Percentiles rank a stretch among this genome's conserved stretches.
phyloP scores from a whole-genome alignment of 345 rosid genomes.

The Pistacia integerrima region DNA sequence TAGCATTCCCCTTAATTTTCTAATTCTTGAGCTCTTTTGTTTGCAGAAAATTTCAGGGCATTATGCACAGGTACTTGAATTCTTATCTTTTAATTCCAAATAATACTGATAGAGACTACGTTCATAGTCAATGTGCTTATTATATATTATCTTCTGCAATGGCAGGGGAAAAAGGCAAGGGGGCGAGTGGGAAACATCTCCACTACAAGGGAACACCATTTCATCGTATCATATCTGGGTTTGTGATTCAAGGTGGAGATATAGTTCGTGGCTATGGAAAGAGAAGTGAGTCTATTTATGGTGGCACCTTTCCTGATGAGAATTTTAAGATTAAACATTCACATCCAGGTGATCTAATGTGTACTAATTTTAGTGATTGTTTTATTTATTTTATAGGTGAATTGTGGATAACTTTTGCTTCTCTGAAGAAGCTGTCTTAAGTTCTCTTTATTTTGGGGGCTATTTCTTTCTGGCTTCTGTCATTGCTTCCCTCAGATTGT shows the following conservation, averaged over 20 bases:
- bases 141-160: neutral
- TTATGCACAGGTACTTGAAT: slow-evolving; percentile 81
- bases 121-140: neutral
- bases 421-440: neutral
- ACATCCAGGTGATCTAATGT: slow-evolving; percentile 61
- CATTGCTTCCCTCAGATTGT: neutral
- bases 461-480: neutral
- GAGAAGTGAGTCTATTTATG: slow-evolving; percentile 80
- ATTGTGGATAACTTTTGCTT: neutral
- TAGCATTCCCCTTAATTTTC: slow-evolving; percentile 11
- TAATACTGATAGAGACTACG: neutral
- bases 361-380: slow-evolving; percentile 4
- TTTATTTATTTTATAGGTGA: neutral
- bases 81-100: slow-evolving; percentile 5
- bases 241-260: slow-evolving; percentile 96
- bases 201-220: slow-evolving; percentile 81
- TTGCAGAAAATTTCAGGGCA: slow-evolving; percentile 95
- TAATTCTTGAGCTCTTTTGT: slow-evolving; percentile 24
- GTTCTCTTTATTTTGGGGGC: neutral
- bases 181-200: slow-evolving; percentile 59
- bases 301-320: slow-evolving; percentile 86
- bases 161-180: slow-evolving; percentile 74
- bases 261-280: slow-evolving; percentile 70
- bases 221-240: slow-evolving; percentile 95
- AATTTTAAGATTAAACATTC: slow-evolving; percentile 85